A percentile compares a stretch with the other conserved stretches of the same genome.
These are phyloP conservation scores for Pascua sp. DNA, from an alignment of 1,284 basidiomycete genomes.

Conservation along the genomic window DNA sequence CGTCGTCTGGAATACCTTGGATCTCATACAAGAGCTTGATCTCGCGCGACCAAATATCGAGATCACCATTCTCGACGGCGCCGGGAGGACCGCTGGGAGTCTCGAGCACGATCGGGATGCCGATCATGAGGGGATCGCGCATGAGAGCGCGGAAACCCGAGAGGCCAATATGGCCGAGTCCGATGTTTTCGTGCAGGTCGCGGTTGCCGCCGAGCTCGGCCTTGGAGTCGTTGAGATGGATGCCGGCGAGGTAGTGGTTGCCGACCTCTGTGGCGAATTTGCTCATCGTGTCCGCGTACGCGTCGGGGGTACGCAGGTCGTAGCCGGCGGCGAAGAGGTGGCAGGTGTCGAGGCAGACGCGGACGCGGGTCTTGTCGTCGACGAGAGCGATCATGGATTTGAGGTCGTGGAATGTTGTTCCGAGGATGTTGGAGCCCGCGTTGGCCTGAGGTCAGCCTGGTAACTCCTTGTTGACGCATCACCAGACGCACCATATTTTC, in stretches of 20 bases:
- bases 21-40: constrained; percentile 55
- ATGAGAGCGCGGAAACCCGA: constrained; percentile 64
- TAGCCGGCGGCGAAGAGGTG: constrained; percentile 81
- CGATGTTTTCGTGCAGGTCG: constrained; percentile 81
- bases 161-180: constrained; percentile 69
- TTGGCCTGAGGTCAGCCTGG: constrained; percentile 60
- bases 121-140: constrained; percentile 63
- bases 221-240: constrained; percentile 85
- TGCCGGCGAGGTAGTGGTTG: constrained; percentile 66
- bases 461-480: background rate
- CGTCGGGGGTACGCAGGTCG: constrained; percentile 63
- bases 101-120: constrained; percentile 76
- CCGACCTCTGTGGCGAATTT: constrained; percentile 68
- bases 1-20: constrained; percentile 37
- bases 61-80: constrained; percentile 40
- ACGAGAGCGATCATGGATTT: constrained; percentile 68
- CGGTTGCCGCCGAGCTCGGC: constrained; percentile 61
- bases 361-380: constrained; percentile 68
- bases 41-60: constrained; percentile 68
- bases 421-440: constrained; percentile 68
- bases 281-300: constrained; percentile 49
- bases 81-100: constrained; percentile 55
- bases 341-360: constrained; percentile 83
- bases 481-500: constrained; percentile 75
- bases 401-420: constrained; percentile 66